Evolutionary conservation across 2,329 filamentous ascomycete genomes (phyloP).

Genomic region (Ustilaginoidea virens): DNA sequence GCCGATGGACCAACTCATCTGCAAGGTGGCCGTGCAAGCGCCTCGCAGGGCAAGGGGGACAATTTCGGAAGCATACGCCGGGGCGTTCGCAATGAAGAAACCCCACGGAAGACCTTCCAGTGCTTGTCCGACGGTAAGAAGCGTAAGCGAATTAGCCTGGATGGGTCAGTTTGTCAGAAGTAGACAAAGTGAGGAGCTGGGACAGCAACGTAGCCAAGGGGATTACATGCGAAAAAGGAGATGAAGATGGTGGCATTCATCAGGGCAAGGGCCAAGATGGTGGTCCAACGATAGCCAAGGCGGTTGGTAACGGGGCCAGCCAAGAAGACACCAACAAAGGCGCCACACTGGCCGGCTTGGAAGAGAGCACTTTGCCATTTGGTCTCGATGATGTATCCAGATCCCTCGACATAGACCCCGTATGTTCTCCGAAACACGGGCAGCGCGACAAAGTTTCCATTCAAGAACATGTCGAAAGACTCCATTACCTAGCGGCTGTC

Average conservation of each 20-base stretch:
- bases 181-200: not conserved
- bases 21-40: constrained; percentile 41
- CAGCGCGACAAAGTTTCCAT: constrained; percentile 29
- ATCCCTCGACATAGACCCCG: constrained; percentile 13
- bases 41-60: constrained; percentile 40
- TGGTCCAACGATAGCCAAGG: constrained; percentile 22
- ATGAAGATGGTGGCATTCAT: constrained; percentile 26
- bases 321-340: constrained; percentile 19
- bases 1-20: constrained; percentile 51
- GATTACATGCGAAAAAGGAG: constrained; percentile 37
- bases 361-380: constrained; percentile 24
- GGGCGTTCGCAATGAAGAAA: constrained; percentile 46
- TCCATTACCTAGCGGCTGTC: constrained; percentile 27
- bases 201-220: too few relatives aligned
- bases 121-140: constrained; percentile 35
- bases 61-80: constrained; percentile 45
- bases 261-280: constrained; percentile 19
- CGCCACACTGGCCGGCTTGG: constrained; percentile 17
- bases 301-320: constrained; percentile 21
- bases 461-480: constrained; percentile 32
- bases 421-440: constrained; percentile 20
- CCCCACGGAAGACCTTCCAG: constrained; percentile 47
- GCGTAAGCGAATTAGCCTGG: constrained; percentile 16
- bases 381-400: constrained; percentile 18
- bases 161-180: not conserved